These are phyloP conservation scores for Phytophthora sp. DNA, from an alignment of 352 stramenopile species.

Conservation along the genomic window DNA sequence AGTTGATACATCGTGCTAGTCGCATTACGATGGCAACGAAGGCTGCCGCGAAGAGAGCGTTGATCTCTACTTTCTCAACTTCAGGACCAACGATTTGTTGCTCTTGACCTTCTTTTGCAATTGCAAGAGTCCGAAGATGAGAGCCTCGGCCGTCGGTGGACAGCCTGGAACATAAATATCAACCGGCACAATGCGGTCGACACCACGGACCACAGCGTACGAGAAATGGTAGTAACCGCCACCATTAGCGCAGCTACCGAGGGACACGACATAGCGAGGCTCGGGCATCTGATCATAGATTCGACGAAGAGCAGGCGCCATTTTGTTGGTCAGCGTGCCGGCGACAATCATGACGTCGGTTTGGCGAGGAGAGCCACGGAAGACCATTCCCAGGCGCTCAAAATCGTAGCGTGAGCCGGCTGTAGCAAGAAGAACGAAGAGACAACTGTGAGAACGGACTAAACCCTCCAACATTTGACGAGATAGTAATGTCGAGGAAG, in stretches of 20 bases:
- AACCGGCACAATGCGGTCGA: constrained; percentile 96
- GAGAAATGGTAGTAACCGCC: constrained; percentile 94
- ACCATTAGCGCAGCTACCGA: constrained; percentile 99
- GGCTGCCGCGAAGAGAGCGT: too few relatives aligned
- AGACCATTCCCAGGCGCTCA: constrained; percentile 99
- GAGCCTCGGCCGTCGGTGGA: constrained; percentile 95
- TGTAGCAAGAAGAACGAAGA: too few relatives aligned
- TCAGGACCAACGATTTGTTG: constrained; percentile 93
- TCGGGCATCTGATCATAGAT: constrained; percentile 99
- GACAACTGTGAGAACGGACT: too few relatives aligned
- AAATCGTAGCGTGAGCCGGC: constrained; percentile 99
- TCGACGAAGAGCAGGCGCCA: constrained; percentile 96
- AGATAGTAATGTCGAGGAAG: too few relatives aligned
- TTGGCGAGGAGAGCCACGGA: constrained; percentile 94
- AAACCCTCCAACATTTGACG: too few relatives aligned
- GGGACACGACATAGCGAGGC: constrained; percentile 98
- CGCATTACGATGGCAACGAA: too few relatives aligned
- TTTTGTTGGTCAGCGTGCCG: constrained; percentile 99
- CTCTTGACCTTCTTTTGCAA: constrained; percentile 98
- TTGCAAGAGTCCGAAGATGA: constrained; percentile 97
- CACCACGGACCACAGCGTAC: constrained; percentile 95
- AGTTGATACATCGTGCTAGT: too few relatives aligned
- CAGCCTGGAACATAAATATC: constrained; percentile 99
- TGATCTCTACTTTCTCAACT: constrained; percentile 93
- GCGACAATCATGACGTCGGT: constrained; percentile 99